A percentile compares a stretch with the other conserved stretches of the same genome.
Conservation (phyloP, 164 flowering plant genomes). For the Kalanchoe fedtschenkoi region DNA sequence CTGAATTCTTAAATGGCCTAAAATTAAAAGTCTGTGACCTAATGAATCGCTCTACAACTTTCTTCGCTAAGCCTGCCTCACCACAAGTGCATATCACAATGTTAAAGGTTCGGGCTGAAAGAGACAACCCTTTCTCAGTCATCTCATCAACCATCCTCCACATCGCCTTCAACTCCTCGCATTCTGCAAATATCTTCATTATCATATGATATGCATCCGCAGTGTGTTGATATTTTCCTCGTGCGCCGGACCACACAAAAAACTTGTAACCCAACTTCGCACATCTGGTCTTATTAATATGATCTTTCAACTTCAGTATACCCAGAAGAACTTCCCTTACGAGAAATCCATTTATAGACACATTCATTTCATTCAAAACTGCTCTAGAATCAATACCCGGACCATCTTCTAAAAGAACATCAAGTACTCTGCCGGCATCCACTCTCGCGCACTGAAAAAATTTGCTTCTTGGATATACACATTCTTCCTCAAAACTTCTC, state of each 20-base stretch:
- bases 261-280: constrained; percentile 74
- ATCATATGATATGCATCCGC: constrained; percentile 50
- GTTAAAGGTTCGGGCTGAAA: constrained; percentile 71
- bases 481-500: constrained; percentile 1
- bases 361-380: constrained; percentile 35
- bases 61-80: constrained; percentile 60
- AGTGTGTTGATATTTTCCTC: constrained; percentile 54
- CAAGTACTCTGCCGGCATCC: constrained; percentile 41
- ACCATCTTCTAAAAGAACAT: constrained; percentile 57
- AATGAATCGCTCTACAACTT: constrained; percentile 67
- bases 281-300: constrained; percentile 30
- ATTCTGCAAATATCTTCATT: constrained; percentile 69
- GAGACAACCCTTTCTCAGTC: constrained; percentile 58
- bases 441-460: constrained; percentile 18
- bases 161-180: constrained; percentile 70
- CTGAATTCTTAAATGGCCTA: constrained; percentile 68
- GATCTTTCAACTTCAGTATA: constrained; percentile 33
- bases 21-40: constrained; percentile 60
- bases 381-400: constrained; percentile 54
- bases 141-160: constrained; percentile 79
- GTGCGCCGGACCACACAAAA: constrained; percentile 66
- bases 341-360: constrained; percentile 43
- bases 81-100: constrained; percentile 77
- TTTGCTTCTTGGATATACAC: constrained; percentile 14
- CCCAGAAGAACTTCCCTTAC: constrained; percentile 63